phyloP scores from a whole-genome alignment of 768 basidiomycete species.

The Auriscalpium microsporum region DNA sequence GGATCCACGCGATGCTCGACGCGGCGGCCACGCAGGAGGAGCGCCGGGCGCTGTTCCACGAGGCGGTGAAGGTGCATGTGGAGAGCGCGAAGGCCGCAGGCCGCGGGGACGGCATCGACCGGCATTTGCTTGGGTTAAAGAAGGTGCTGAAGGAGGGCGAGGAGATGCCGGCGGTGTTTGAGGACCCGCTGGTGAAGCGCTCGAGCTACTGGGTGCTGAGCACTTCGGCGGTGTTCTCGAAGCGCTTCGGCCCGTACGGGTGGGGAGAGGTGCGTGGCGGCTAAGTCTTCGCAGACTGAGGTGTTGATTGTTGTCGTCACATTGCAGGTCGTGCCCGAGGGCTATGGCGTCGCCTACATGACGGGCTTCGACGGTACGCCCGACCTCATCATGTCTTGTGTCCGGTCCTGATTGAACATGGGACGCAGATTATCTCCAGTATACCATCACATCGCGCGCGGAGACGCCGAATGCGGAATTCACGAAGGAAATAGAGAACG shows the following conservation, averaged over 20 bases:
- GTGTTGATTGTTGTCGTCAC: neutral
- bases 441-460: conserved; percentile 78
- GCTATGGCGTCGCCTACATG: conserved; percentile 92
- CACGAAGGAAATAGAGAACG: conserved; percentile 54
- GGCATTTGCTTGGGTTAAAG: conserved; percentile 79
- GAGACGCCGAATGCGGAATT: conserved; percentile 78
- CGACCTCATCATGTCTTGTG: neutral
- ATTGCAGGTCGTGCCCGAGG: conserved; percentile 75
- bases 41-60: conserved; percentile 44
- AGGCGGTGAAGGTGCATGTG: conserved; percentile 59
- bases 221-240: conserved; percentile 84
- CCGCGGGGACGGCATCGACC: conserved; percentile 70
- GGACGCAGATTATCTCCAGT: conserved; percentile 64
- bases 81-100: conserved; percentile 57
- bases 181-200: conserved; percentile 64
- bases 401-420: conserved; percentile 8
- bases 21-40: conserved; percentile 29
- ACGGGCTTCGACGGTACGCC: conserved; percentile 73
- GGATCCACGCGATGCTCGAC: conserved; percentile 69
- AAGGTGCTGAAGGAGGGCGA: conserved; percentile 57
- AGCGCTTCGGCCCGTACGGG: conserved; percentile 76
- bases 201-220: conserved; percentile 82
- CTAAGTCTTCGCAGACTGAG: neutral
- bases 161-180: conserved; percentile 58
- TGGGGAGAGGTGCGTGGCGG: conserved; percentile 70